phyloP scores from a whole-genome alignment of 2,329 filamentous ascomycete species.

The Sporothrix variecibatus region DNA sequence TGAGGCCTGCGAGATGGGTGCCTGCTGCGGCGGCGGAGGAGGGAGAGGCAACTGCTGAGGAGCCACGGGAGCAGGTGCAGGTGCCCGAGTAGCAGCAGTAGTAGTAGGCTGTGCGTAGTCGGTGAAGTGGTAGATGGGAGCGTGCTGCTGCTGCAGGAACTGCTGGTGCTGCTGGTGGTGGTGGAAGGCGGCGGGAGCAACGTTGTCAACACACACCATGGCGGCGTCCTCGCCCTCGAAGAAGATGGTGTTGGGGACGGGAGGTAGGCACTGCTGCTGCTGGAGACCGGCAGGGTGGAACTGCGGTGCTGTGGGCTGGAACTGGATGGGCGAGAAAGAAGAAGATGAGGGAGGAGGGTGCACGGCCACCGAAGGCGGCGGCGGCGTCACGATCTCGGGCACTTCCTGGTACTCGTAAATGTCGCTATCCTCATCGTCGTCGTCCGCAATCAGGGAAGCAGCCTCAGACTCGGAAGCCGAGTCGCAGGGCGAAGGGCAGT shows the following conservation, averaged over 20 bases:
- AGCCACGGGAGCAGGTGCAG: background rate
- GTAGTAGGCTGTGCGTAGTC: background rate
- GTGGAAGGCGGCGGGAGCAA: conserved; percentile 7
- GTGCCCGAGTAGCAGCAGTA: background rate
- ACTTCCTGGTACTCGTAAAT: conserved; percentile 51
- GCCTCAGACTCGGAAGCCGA: conserved; percentile 30
- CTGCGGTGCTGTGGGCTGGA: background rate
- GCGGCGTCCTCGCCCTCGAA: conserved; percentile 51
- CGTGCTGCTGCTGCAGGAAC: conserved; percentile 19
- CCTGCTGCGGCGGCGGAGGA: conserved; percentile 36
- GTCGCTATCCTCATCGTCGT: conserved; percentile 39
- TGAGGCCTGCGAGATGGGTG: background rate
- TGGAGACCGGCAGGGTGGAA: background rate
- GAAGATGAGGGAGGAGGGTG: conserved; percentile 26
- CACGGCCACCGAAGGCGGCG: conserved; percentile 36
- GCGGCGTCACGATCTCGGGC: conserved; percentile 43
- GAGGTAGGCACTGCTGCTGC: conserved; percentile 21
- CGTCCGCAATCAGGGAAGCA: conserved; percentile 32
- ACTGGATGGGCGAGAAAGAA: background rate
- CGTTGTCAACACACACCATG: conserved; percentile 35
- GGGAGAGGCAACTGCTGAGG: conserved; percentile 23
- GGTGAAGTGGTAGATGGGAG: conserved; percentile 22
- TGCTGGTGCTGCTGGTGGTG: conserved; percentile 22
- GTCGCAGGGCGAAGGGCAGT: conserved; percentile 32
- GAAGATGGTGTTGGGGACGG: conserved; percentile 36